Evolutionary conservation across 345 rosid genomes (phyloP), one percentile per base, ranked within the genome.

Genomic region (Lepidium africanum): DNA sequence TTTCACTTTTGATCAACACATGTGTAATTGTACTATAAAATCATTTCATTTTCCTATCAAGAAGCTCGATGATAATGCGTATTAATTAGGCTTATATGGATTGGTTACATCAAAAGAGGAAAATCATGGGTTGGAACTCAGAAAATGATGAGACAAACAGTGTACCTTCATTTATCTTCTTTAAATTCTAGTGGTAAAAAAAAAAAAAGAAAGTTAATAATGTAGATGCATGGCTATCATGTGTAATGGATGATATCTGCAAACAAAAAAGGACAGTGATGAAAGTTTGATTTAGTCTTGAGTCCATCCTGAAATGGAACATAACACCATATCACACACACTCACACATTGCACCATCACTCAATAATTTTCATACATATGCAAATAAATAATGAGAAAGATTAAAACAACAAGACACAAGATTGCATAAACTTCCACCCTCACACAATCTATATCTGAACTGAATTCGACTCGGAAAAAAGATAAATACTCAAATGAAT

Each of bases 161-260:
- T 51, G 72, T 73, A 73, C 67, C 77, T 49, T 73, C 77, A 73
- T 66, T 66, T 73, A 59, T 59, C 66, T 40, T 59, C 55, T 58
- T 58, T 59, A 73, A 66, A 12, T 42, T 59, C 62, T 66, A 35
- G 63, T 66, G 46, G 42, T 23, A 35, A 7, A 17, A 1, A 37
- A 3, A 42, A 5, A 33, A 9, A 19, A 33, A 21, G 6, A 55
- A n/a, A n/a, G n/a, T 19, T 1, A 10, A 38, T 30, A 27, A 9
- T 11, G 2, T 59, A 45, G 59, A 69, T 21, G 23, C 23, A 21
- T 21, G 23, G 2, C 32, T 10, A 55, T 66, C 72, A 73, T 73
- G 77, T 73, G 72, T 72, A 43, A 32, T 23, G 38, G 47, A 53
- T 23, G 6, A 10, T 45, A 54, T 57, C 59, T 48, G 52, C 30